These are phyloP conservation scores for Fagopyrum esculentum DNA, from an alignment of 148 eudicot species.

Conservation along the genomic window DNA sequence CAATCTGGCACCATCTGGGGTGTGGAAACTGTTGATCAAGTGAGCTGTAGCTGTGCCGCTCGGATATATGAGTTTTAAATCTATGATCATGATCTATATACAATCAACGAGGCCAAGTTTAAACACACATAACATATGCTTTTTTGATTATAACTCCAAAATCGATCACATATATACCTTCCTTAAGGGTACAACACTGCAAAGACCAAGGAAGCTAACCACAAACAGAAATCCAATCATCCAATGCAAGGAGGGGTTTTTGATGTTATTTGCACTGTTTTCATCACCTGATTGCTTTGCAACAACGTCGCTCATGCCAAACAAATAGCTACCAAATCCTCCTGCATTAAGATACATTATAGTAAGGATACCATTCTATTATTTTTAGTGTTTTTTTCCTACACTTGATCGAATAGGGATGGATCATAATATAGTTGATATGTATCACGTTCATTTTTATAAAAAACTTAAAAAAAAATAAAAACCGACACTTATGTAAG, in stretches of 20 bases:
- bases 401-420: too few relatives aligned
- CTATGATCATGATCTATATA: conserved; percentile 36
- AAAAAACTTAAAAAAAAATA: too few relatives aligned
- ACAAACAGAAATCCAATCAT: conserved; percentile 73
- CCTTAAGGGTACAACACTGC: conserved; percentile 67
- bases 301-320: conserved; percentile 63
- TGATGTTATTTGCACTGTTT: conserved; percentile 30
- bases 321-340: conserved; percentile 77
- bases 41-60: conserved; percentile 47
- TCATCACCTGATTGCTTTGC: conserved; percentile 47
- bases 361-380: too few relatives aligned
- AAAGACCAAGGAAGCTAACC: conserved; percentile 80
- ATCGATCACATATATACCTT: conserved; percentile 37
- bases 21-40: conserved; percentile 43
- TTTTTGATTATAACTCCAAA: not conserved
- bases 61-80: conserved; percentile 39
- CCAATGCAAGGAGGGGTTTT: conserved; percentile 53
- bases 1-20: conserved; percentile 35
- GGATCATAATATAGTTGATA: too few relatives aligned
- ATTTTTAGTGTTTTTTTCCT: too few relatives aligned
- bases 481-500: too few relatives aligned
- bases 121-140: not conserved
- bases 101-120: not conserved
- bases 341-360: conserved; percentile 31
- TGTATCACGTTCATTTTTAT: too few relatives aligned